A percentile compares a stretch with the other conserved stretches of the same genome.
Conservation (phyloP, 495 filamentous ascomycete species). For the Jackrogersella minutella region DNA sequence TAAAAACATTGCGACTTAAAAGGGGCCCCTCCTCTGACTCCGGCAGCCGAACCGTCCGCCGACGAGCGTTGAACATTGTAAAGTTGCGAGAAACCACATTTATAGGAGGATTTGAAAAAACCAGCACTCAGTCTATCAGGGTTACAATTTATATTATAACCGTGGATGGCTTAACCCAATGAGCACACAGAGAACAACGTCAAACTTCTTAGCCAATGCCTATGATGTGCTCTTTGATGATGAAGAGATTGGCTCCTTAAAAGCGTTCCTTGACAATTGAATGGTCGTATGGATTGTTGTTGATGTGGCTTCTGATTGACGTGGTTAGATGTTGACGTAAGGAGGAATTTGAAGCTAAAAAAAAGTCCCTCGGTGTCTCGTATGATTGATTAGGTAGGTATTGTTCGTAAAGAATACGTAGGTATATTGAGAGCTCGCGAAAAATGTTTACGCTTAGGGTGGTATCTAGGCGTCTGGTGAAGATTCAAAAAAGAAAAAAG, state of each 20-base stretch:
- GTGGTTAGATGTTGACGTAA: slow-evolving; percentile 1
- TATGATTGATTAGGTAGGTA: slow-evolving; percentile 10
- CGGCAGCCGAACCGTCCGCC: slow-evolving; percentile 24
- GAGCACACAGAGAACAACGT: neutral
- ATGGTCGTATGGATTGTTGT: neutral
- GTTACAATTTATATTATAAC: slow-evolving; percentile 6
- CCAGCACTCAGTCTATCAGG: neutral
- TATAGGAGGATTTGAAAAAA: neutral
- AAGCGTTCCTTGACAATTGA: slow-evolving; percentile 9
- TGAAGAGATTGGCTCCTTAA: neutral
- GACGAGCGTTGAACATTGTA: slow-evolving; percentile 29
- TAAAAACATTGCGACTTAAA: slow-evolving; percentile 31
- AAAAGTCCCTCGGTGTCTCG: slow-evolving; percentile 1
- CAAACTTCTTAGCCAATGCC: neutral
- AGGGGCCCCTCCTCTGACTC: slow-evolving; percentile 43
- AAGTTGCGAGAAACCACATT: neutral
- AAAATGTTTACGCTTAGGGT: slow-evolving; percentile 16
- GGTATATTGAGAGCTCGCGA: too few relatives aligned
- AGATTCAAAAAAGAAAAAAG: too few relatives aligned
- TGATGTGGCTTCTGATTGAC: slow-evolving; percentile 2
- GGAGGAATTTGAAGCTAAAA: slow-evolving; percentile 4
- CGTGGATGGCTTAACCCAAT: slow-evolving; percentile 1
- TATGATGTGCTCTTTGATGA: neutral
- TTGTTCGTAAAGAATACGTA: slow-evolving; percentile 4
- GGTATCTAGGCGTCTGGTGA: neutral